Percentiles rank a stretch among this genome's conserved stretches.
These are phyloP conservation scores for Lachancea meyersii DNA, from an alignment of 805 yeast species.

Conservation along the genomic window DNA sequence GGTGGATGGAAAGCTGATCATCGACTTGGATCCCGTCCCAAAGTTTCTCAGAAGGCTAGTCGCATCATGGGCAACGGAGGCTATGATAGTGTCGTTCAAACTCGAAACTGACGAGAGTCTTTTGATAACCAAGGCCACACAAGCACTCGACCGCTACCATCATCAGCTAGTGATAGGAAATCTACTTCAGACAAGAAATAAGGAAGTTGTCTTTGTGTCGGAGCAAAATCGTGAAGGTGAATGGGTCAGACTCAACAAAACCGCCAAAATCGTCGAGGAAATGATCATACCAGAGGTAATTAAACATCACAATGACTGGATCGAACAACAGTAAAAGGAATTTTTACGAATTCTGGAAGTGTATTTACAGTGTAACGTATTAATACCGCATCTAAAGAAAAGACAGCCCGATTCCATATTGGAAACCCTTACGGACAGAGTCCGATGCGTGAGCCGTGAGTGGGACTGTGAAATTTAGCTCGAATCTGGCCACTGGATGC, in stretches of 20 bases:
- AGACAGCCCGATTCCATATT: constrained; percentile 57
- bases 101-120: constrained; percentile 78
- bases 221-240: constrained; percentile 26
- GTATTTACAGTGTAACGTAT: neutral
- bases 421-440: constrained; percentile 55
- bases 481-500: constrained; percentile 63
- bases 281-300: constrained; percentile 75
- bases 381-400: constrained; percentile 38
- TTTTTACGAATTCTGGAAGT: neutral
- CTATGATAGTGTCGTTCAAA: constrained; percentile 92
- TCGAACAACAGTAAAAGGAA: constrained; percentile 18
- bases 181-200: constrained; percentile 78
- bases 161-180: constrained; percentile 96
- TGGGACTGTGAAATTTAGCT: constrained; percentile 59
- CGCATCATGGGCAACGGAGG: constrained; percentile 89
- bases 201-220: constrained; percentile 76
- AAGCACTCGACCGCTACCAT: constrained; percentile 76
- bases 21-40: constrained; percentile 92
- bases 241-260: constrained; percentile 48
- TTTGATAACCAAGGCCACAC: constrained; percentile 65
- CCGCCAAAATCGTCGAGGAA: constrained; percentile 54
- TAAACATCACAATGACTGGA: constrained; percentile 58
- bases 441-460: constrained; percentile 46
- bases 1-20: constrained; percentile 61
- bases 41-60: constrained; percentile 84